Evolutionary conservation across 2,329 filamentous ascomycete genomes (phyloP), one percentile per base, ranked within the genome.

Genomic region (Colletotrichum sp.): DNA sequence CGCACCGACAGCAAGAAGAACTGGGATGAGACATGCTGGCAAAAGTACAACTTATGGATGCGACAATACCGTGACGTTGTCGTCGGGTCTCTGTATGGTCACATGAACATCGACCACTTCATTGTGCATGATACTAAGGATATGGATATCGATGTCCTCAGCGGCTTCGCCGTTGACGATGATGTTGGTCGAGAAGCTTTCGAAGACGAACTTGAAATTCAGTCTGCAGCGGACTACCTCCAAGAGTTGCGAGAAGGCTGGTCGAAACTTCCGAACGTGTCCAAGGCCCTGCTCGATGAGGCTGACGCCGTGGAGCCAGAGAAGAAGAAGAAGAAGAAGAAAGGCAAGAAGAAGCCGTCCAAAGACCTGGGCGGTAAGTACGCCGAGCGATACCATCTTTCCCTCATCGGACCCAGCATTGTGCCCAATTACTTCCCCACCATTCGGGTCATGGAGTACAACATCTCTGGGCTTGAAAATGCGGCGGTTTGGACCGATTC

Each of bases 81-180:
- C 24, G 90, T 96, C 24, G 92, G 91, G 15, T 92, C 92, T 30
- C 82, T 98, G 7, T 99, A 94, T 81, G 97, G 96, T 2, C 97
- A 99, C 83, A 99, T 99, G 97, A 99, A 99, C 82, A 95, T 98
- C 78, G 97, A 99, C 81, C 97, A 99, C 84, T 99, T 99, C 85
- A 91, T 99, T 81, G 87, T 99, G 18, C 95, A 98, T 80, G 96
- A 99, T 83, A 95, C 93, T 73, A 89, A 94, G 55, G 91, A 98
- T 1, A 89, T 98, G 70, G 89, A 94, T 77, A 89, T 95, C 64
- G 85, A 87, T 30, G 85, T 88, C 2, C 76, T 87, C 59, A 80
- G 83, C 3, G 79, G 83, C 10, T 73, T 81, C 24, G 76, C 80
- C 39, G 69, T 82, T 18, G 76, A 79, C 6, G 78, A 75, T 36